Percentiles rank a stretch among this genome's conserved stretches.
phyloP scores from a whole-genome alignment of 768 basidiomycete genomes.

The Lepiota subincarnata region DNA sequence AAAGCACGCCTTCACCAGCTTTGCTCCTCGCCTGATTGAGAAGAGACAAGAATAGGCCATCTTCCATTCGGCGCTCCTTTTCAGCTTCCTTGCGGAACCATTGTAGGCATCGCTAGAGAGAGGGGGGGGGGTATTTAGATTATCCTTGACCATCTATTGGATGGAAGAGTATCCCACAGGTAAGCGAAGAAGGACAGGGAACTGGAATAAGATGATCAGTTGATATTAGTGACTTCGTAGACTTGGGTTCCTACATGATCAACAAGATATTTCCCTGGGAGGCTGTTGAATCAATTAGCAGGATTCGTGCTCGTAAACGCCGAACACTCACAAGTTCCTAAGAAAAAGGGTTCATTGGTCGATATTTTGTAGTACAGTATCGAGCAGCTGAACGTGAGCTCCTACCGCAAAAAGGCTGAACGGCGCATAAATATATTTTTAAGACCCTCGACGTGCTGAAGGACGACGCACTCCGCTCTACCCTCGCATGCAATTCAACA shows the following conservation, averaged over 20 bases:
- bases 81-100: slow-evolving; percentile 26
- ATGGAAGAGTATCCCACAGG: slow-evolving; percentile 1
- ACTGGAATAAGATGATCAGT: neutral
- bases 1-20: slow-evolving; percentile 17
- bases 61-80: slow-evolving; percentile 15
- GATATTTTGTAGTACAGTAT: too few species aligned
- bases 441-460: too few species aligned
- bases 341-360: too few species aligned
- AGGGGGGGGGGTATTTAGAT: neutral
- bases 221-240: neutral
- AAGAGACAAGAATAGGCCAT: slow-evolving; percentile 19
- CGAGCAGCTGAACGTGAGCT: too few species aligned
- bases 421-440: too few species aligned
- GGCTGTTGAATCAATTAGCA: neutral
- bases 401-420: slow-evolving; percentile 1
- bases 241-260: slow-evolving; percentile 5
- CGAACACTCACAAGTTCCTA: neutral
- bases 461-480: slow-evolving; percentile 5
- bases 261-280: slow-evolving; percentile 7
- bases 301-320: neutral
- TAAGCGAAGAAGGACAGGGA: slow-evolving; percentile 11
- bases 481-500: slow-evolving; percentile 16
- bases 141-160: neutral
- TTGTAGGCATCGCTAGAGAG: slow-evolving; percentile 20
- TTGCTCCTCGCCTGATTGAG: slow-evolving; percentile 18